Evolutionary conservation across 768 basidiomycete species (phyloP), one percentile per base, ranked within the genome.

Genomic region (Arthromyces matolae): DNA sequence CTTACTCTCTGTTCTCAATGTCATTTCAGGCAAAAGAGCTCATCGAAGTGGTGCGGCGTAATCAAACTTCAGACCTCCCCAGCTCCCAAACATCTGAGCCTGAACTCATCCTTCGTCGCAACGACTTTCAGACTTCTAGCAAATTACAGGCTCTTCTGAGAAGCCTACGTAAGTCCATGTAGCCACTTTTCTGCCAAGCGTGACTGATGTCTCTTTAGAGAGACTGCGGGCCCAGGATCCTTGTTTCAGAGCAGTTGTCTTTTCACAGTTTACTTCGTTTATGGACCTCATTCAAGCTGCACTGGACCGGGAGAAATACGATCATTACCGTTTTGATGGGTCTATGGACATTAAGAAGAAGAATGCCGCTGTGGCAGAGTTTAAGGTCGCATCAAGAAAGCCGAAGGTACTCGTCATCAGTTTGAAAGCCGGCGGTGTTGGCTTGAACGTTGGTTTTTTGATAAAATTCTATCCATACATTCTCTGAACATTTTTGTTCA

Each of bases 341-440:
- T 81, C 89, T 0, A 92, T 97, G 89, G 84, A 84, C 56, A 74
- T 95, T 53, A 88, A 86, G 67, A 86, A 86, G 62, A 78, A 91
- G 45, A 80, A 77, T 31, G 76, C 77, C 8, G 86, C 90, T 2
- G 75, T 98, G 31, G 72, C 80, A 34, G 83, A 83, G 51, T 97
- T 97, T 72, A 87, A 82, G 56, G 68, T 75, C 16, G 69, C 79
- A 2, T 84, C 82, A 5, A 72, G 78, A 47, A 82, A 77, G 54
- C 85, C 91, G 0, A 87, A 91, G 62, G 73, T 94, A 8, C 62
- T 92, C 20, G 77, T 90, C 36, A 70, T 92, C 37, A 89, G 86
- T 60, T 64, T 93, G 63, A 93, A 90, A 63, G 94, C 94, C 4
- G 94, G 93, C 22, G 94, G 94, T 20, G 91, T 93, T 19, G 94